Evolutionary conservation across 1,139 yeast species (phyloP), one percentile per base, ranked within the genome.

Genomic region (Torulaspora globosa): DNA sequence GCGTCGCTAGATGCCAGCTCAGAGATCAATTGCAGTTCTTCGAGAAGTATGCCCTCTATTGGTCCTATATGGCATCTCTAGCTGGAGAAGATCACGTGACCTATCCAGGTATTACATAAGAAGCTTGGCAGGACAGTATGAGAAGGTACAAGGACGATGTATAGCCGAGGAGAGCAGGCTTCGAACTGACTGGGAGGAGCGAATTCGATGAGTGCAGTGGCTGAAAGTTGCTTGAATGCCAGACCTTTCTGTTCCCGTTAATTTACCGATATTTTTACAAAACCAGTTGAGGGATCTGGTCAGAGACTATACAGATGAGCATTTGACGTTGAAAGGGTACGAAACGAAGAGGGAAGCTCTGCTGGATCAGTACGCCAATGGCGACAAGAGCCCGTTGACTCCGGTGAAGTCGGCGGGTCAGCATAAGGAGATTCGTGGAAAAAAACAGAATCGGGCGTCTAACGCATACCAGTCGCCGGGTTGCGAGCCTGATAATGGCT

Each of bases 291-390:
- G 65, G 16, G 73, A 70, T 44, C 68, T 80, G 21, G 71, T 70
- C 23, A 61, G 66, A 16, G 87, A 81, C 53, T 76, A 69, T 53
- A 66, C 75, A 54, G 86, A 82, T 37, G 89, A 86, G 1, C 81
- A 80, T 48, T 68, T 83, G 47, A 82, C 89, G 0, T 79, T 75
- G 43, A 83, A 82, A 60, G 89, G 90, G 1, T 82, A 80, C 58
- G 68, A 71, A 36, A 80, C 77, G 54, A 80, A 79, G 50, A 67
- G 85, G 44, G 73, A 72, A 34, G 71, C 67, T 48, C 55, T 79
- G n/a, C 58, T 78, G 23, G 63, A 69, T 2, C 56, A 58, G 12
- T 55, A 54, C 40, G 51, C 53, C 1, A 41, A 43, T 16, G 37
- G 51, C 5, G 48, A 36, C 18, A 36, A 31, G 30, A 44, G 32